Evolutionary conservation across 1,284 basidiomycete genomes (phyloP), one percentile per base, ranked within the genome.

Genomic region (Hemileia vastatrix): DNA sequence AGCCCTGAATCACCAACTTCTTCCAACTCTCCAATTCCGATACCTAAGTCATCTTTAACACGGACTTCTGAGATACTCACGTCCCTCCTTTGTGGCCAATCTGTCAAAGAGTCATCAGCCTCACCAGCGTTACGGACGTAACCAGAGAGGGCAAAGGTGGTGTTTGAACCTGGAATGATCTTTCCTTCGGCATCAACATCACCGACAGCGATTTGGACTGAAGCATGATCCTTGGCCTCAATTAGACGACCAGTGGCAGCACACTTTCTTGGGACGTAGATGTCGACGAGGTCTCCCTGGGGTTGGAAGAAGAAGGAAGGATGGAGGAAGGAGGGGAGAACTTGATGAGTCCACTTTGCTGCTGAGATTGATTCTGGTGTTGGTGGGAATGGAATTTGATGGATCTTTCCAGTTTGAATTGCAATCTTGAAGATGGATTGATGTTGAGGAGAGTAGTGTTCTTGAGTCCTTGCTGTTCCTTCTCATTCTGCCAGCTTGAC

Each of bases 251-350:
- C 91, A 87, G 76, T 71, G 63, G 62, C 72, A 72, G 75, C 59
- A 75, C 94, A 98, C 81, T 98, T 97, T 83, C 94, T 90, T 78
- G 94, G 94, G 78, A 98, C 91, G 83, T 98, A 98, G 80, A 98
- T 91, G 84, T 98, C 94, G 77, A 98, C 94, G 78, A 98, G 93
- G 78, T 90, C 83, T 82, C 94, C 93, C 90, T 96, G n/a, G n/a
- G n/a, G 70, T 4, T 36, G 33, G 53, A n/a, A 11, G 24, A 53
- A 9, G 52, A 36, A 21, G 18, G 21, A 11, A 13, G 33, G n/a
- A 33, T 24, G 18, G 40, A 54, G 40, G 21, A 43, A 13, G 23
- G 18, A 21, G 8, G 33, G 21, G 36, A 27, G 48, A 64, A 31
- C 5, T 27, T 23, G 21, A 32, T 27, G 23, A 31, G 52, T 54